Evolutionary conservation across 305 asterid genomes (phyloP).

Genomic region (Solanum hybrid): DNA sequence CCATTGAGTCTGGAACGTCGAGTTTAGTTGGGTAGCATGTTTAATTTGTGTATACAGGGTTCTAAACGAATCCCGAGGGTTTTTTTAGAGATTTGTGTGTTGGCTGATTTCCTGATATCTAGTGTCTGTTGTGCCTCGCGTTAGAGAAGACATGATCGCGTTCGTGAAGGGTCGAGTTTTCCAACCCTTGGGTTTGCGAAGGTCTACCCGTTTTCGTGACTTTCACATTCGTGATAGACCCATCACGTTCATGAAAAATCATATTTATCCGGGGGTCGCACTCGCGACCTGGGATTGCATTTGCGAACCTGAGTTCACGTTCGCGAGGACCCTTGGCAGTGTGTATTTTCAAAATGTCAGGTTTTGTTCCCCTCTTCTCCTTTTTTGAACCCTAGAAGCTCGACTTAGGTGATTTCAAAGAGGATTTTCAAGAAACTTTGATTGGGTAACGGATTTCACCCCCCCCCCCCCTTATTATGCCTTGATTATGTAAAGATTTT

Average conservation of each 20-base stretch:
- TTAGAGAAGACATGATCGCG: neutral
- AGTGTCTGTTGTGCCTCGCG: neutral
- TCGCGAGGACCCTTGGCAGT: neutral
- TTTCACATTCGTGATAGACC: neutral
- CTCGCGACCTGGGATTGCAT: neutral
- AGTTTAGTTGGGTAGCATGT: neutral
- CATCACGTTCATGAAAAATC: neutral
- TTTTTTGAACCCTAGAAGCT: neutral
- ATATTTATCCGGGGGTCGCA: neutral
- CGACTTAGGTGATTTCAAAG: neutral
- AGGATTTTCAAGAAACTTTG: neutral
- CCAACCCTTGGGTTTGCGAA: neutral
- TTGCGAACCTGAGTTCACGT: neutral
- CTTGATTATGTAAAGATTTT: neutral
- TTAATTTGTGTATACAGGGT: neutral
- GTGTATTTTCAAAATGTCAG: neutral
- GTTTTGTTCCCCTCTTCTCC: neutral
- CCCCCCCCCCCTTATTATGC: neutral
- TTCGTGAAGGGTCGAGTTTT: neutral
- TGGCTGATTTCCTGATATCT: neutral
- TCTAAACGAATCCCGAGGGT: neutral
- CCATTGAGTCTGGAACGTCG: neutral
- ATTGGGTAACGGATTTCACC: neutral
- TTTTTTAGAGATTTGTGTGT: neutral
- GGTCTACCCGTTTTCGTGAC: neutral